Conservation (phyloP, 495 filamentous ascomycete genomes). For the Tuber melanosporum region DNA sequence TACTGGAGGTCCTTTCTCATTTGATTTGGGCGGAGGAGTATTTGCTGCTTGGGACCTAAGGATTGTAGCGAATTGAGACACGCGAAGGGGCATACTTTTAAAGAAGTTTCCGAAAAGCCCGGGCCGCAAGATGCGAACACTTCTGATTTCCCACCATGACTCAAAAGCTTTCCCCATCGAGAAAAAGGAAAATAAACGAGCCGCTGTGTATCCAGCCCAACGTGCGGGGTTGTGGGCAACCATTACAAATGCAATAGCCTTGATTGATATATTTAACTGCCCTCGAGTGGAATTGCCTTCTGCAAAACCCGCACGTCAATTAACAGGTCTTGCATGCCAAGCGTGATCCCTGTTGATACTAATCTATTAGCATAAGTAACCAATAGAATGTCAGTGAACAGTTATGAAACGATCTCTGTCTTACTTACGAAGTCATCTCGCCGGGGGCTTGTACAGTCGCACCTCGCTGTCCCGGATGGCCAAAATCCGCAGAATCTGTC, state of each 20-base stretch:
- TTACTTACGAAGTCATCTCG: no score
- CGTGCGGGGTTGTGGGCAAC: constrained; percentile 1
- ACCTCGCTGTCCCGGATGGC: no score
- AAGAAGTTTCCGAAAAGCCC: neutral
- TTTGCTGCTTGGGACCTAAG: neutral
- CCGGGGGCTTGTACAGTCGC: no score
- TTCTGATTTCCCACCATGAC: neutral
- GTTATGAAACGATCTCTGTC: no score
- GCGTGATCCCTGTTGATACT: neutral
- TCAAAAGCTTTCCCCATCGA: neutral
- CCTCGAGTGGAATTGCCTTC: neutral
- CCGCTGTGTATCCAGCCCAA: neutral
- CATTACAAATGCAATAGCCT: neutral
- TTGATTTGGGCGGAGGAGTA: neutral
- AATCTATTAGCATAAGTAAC: no score
- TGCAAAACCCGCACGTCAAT: neutral
- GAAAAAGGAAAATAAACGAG: neutral
- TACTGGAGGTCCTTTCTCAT: neutral
- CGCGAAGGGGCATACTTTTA: neutral
- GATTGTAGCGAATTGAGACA: neutral
- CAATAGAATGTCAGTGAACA: no score
- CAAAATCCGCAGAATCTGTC: no score
- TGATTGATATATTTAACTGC: neutral
- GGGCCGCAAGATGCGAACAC: neutral
- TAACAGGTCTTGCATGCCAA: neutral